A percentile compares a stretch with the other conserved stretches of the same genome.
Conservation (phyloP, 495 filamentous ascomycete species). For the Cetradonia linearis region DNA sequence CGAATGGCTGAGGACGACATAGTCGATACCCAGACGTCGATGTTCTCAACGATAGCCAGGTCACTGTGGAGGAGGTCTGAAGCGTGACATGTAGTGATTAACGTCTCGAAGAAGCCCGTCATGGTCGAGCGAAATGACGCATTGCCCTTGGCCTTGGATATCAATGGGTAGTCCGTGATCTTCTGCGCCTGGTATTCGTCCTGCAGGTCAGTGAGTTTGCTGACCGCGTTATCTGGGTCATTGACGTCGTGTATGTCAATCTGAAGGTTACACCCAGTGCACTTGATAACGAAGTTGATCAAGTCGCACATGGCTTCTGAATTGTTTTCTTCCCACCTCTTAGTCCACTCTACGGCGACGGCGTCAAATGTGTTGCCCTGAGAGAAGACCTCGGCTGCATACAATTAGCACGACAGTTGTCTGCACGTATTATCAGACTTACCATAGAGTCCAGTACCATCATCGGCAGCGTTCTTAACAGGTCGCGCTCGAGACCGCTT, state of each 20-base stretch:
- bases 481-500: constrained; percentile 50
- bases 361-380: constrained; percentile 57
- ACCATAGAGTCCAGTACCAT: constrained; percentile 71
- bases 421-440: constrained; percentile 27
- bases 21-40: constrained; percentile 71
- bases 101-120: constrained; percentile 62
- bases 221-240: constrained; percentile 71
- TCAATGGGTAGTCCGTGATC: constrained; percentile 85
- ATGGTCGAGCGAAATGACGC: constrained; percentile 64
- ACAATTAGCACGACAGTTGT: not conserved
- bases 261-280: constrained; percentile 65
- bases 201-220: constrained; percentile 64
- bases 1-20: constrained; percentile 76
- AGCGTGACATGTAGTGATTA: constrained; percentile 65
- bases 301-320: constrained; percentile 64
- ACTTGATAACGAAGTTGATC: constrained; percentile 78
- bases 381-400: constrained; percentile 68
- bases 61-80: constrained; percentile 68
- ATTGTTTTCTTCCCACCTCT: constrained; percentile 58
- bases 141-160: constrained; percentile 62
- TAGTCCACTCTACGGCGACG: constrained; percentile 72
- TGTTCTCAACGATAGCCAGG: constrained; percentile 65
- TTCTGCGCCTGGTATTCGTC: constrained; percentile 68
- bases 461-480: constrained; percentile 49
- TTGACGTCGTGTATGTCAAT: constrained; percentile 68